Evolutionary conservation across 2,329 filamentous ascomycete species (phyloP).

Genomic region (Sclerotinia nivalis): DNA sequence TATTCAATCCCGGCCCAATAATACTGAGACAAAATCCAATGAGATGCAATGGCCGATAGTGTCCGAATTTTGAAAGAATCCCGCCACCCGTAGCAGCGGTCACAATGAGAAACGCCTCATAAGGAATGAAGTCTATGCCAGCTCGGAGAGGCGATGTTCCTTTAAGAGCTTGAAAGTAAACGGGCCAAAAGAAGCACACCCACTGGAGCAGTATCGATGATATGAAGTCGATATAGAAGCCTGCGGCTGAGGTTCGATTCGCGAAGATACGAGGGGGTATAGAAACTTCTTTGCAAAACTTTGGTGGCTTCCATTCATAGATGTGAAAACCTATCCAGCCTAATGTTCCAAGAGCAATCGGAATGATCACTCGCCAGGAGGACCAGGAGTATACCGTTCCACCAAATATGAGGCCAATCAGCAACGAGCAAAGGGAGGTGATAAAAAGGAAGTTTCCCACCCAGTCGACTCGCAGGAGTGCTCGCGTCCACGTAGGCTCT

Average conservation of each 20-base stretch:
- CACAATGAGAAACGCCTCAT: neutral
- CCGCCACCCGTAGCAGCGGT: neutral
- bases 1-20: neutral
- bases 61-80: conserved; percentile 12
- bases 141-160: neutral
- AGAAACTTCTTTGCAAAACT: neutral
- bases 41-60: conserved; percentile 4
- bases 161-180: conserved; percentile 4
- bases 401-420: conserved; percentile 41
- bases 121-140: neutral
- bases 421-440: conserved; percentile 43
- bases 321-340: neutral
- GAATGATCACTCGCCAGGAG: neutral
- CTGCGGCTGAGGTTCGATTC: neutral
- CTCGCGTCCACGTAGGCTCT: conserved; percentile 37
- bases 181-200: neutral
- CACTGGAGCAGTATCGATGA: neutral
- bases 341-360: neutral
- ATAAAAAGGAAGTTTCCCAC: conserved; percentile 48
- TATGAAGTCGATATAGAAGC: conserved; percentile 5
- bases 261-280: conserved; percentile 6
- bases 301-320: neutral
- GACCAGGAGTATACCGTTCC: neutral
- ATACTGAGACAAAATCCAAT: neutral
- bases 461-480: conserved; percentile 47